These are phyloP conservation scores for Pachyrhizus erosus DNA, from an alignment of 306 rosid genomes.

Conservation along the genomic window DNA sequence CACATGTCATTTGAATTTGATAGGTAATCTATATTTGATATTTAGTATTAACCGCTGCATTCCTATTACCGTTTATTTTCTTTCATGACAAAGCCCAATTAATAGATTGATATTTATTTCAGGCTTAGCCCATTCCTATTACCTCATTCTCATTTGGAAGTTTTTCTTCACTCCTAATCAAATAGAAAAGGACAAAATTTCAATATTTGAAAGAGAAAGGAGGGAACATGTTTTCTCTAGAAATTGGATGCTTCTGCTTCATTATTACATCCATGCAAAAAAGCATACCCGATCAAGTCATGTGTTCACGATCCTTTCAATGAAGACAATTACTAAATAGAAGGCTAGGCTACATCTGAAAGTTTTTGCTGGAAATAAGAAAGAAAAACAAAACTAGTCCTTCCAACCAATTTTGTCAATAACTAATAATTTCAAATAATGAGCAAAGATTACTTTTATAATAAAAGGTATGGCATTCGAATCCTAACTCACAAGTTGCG, in stretches of 20 bases:
- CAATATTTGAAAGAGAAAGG: conserved; percentile 43
- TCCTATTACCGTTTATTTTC: too few relatives aligned
- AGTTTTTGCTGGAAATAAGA: neutral
- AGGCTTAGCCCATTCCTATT: too few relatives aligned
- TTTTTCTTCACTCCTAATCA: conserved; percentile 21
- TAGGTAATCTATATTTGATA: too few relatives aligned
- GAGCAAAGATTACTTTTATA: neutral
- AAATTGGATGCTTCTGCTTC: conserved; percentile 20
- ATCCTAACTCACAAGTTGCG: neutral
- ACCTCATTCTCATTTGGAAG: neutral
- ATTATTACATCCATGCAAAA: conserved; percentile 17
- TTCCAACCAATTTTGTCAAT: neutral
- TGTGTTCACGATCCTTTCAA: conserved; percentile 4
- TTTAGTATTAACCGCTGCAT: too few relatives aligned
- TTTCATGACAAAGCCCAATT: too few relatives aligned
- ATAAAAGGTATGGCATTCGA: too few relatives aligned
- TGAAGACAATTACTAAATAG: neutral
- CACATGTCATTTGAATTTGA: neutral
- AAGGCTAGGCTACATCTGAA: neutral
- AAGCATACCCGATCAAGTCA: neutral
- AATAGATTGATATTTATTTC: too few relatives aligned
- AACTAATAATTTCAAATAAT: neutral
- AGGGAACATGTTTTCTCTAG: conserved; percentile 32
- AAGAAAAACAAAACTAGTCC: neutral
- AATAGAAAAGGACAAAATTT: conserved; percentile 30